phyloP scores from a whole-genome alignment of 345 rosid genomes.

The Boechera divaricarpa region DNA sequence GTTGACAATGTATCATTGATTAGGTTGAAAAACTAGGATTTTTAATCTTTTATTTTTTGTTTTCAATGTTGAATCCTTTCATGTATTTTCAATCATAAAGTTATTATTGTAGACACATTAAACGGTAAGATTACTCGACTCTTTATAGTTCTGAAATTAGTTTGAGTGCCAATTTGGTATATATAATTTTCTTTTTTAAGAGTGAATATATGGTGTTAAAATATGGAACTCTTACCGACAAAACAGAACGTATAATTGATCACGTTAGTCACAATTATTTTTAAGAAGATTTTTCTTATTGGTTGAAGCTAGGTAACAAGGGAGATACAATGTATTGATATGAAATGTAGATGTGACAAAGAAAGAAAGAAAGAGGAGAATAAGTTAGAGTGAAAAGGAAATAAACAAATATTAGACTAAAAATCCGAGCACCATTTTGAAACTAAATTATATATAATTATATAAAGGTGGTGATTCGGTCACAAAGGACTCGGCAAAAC shows the following conservation, averaged over 20 bases:
- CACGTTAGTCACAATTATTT: no score
- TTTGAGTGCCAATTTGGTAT: no score
- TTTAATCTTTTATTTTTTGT: no score
- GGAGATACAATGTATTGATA: background rate
- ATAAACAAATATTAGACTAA: background rate
- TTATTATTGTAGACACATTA: background rate
- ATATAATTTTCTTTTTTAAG: no score
- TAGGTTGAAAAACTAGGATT: background rate
- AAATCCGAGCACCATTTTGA: background rate
- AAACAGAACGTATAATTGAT: no score
- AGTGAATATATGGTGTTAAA: no score
- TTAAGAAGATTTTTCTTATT: no score
- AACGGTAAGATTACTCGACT: background rate
- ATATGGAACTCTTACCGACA: no score
- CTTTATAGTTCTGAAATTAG: background rate
- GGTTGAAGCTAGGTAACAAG: background rate
- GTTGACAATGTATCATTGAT: background rate
- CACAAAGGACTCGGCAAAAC: constrained; percentile 24
- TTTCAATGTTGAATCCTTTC: no score
- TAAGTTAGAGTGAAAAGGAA: background rate
- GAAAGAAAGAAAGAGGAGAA: background rate
- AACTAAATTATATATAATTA: background rate
- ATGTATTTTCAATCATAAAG: background rate
- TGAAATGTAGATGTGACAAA: background rate
- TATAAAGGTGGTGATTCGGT: background rate